These are phyloP conservation scores for Fusarium sublunatum DNA, from an alignment of 2,329 filamentous ascomycete species.

Conservation along the genomic window DNA sequence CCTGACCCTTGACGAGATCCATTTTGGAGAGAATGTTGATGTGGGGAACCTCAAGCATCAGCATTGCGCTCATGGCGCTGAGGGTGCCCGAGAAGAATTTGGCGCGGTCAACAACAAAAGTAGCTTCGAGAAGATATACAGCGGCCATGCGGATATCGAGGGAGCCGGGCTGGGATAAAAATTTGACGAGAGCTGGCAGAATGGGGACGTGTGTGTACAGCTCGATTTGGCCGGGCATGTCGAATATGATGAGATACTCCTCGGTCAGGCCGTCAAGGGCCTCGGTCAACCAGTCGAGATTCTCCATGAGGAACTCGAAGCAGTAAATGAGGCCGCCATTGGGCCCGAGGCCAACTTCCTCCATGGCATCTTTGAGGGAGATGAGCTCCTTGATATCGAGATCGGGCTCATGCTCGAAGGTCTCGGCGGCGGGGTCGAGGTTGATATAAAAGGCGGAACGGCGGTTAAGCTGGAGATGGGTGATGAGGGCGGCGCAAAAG, in stretches of 20 bases:
- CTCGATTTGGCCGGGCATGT: slow-evolving; percentile 99
- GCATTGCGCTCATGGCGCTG: slow-evolving; percentile 98
- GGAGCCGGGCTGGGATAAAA: slow-evolving; percentile 80
- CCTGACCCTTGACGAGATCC: slow-evolving; percentile 92
- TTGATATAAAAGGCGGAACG: slow-evolving; percentile 99
- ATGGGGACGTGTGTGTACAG: slow-evolving; percentile 97
- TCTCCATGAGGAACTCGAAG: slow-evolving; percentile 95
- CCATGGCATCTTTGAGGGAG: slow-evolving; percentile 94
- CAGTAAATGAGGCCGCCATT: slow-evolving; percentile 96
- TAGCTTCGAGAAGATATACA: slow-evolving; percentile 93
- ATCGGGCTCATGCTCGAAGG: slow-evolving; percentile 90
- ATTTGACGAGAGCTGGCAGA: slow-evolving; percentile 83
- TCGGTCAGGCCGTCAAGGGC: slow-evolving; percentile 87
- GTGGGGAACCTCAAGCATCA: slow-evolving; percentile 97
- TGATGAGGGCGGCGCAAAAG: slow-evolving; percentile 93
- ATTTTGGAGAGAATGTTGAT: slow-evolving; percentile 98
- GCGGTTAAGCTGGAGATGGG: slow-evolving; percentile 88
- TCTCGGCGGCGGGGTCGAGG: slow-evolving; percentile 94
- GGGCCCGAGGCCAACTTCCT: slow-evolving; percentile 88
- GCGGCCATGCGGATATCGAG: slow-evolving; percentile 94
- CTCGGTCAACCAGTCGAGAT: slow-evolving; percentile 90
- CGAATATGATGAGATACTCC: slow-evolving; percentile 96
- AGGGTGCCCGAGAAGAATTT: slow-evolving; percentile 98
- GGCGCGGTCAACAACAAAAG: slow-evolving; percentile 92
- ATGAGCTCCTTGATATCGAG: slow-evolving; percentile 97